Evolutionary conservation across 2,329 filamentous ascomycete genomes (phyloP).

Genomic region (Diatrype stigma): DNA sequence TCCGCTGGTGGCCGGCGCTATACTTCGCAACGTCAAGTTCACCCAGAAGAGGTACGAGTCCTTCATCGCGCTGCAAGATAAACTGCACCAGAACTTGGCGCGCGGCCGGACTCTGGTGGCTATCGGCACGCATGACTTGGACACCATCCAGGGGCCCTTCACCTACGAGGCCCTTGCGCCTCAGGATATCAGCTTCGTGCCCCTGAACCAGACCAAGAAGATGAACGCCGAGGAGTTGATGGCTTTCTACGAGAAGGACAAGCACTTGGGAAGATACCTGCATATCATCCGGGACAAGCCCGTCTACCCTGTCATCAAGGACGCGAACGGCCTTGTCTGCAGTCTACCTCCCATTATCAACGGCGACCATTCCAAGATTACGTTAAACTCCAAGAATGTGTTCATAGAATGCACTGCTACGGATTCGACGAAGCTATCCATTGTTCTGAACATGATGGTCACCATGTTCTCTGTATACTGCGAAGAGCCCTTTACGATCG

Average conservation of each 20-base stretch:
- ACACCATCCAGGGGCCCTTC: slow-evolving; percentile 91
- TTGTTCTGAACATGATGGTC: slow-evolving; percentile 92
- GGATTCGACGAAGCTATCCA: slow-evolving; percentile 92
- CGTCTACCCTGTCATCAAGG: slow-evolving; percentile 93
- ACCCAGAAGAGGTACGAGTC: slow-evolving; percentile 88
- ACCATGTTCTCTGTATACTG: slow-evolving; percentile 97
- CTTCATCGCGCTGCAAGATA: slow-evolving; percentile 97
- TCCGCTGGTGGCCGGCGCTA: slow-evolving; percentile 83
- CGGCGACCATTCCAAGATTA: slow-evolving; percentile 94
- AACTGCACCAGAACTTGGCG: slow-evolving; percentile 93
- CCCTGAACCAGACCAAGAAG: slow-evolving; percentile 84
- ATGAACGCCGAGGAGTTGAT: slow-evolving; percentile 89
- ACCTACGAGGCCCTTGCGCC: slow-evolving; percentile 90
- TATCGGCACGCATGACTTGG: slow-evolving; percentile 94
- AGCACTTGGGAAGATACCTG: slow-evolving; percentile 82
- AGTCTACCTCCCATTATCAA: slow-evolving; percentile 98
- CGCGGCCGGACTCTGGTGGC: slow-evolving; percentile 91
- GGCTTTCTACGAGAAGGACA: slow-evolving; percentile 92
- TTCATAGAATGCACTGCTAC: slow-evolving; percentile 97
- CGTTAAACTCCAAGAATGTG: slow-evolving; percentile 82
- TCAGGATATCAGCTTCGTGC: slow-evolving; percentile 86
- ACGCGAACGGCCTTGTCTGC: slow-evolving; percentile 80
- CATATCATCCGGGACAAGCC: slow-evolving; percentile 93
- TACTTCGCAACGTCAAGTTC: slow-evolving; percentile 88
- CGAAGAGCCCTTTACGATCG: slow-evolving; percentile 82